A percentile compares a stretch with the other conserved stretches of the same genome.
phyloP scores from a whole-genome alignment of 306 rosid species.

The Vigna mungo region DNA sequence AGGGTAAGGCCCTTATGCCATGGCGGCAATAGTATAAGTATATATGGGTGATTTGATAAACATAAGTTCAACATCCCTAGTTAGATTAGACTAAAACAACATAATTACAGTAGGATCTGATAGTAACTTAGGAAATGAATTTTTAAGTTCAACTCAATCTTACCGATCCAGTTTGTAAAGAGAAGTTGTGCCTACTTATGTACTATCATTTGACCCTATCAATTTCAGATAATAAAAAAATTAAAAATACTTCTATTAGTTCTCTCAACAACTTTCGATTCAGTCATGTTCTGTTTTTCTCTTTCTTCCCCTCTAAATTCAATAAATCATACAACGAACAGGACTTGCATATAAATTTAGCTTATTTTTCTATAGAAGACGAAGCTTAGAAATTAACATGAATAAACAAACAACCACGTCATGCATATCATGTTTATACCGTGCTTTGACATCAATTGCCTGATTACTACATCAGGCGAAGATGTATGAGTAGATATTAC shows the following conservation, averaged over 20 bases:
- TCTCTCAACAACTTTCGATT: neutral
- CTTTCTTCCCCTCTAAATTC: neutral
- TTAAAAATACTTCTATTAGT: neutral
- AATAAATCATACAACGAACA: neutral
- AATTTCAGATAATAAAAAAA: neutral
- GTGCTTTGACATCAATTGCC: neutral
- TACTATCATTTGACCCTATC: no score
- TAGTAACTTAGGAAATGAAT: no score
- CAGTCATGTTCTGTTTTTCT: neutral
- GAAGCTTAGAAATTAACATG: conserved; percentile 4
- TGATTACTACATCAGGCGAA: neutral
- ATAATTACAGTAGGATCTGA: no score
- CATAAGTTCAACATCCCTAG: no score
- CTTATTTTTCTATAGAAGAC: neutral
- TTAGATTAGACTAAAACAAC: no score
- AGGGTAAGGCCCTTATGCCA: no score
- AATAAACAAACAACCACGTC: neutral
- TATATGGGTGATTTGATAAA: no score
- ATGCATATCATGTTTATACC: conserved; percentile 16
- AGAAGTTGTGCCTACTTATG: no score
- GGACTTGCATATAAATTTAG: neutral
- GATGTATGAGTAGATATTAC: neutral
- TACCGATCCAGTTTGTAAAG: no score
- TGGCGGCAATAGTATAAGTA: no score
- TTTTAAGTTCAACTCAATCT: no score